A percentile compares a stretch with the other conserved stretches of the same genome.
phyloP scores from a whole-genome alignment of 2,329 filamentous ascomycete species.

The Teratosphaeria destructans region DNA sequence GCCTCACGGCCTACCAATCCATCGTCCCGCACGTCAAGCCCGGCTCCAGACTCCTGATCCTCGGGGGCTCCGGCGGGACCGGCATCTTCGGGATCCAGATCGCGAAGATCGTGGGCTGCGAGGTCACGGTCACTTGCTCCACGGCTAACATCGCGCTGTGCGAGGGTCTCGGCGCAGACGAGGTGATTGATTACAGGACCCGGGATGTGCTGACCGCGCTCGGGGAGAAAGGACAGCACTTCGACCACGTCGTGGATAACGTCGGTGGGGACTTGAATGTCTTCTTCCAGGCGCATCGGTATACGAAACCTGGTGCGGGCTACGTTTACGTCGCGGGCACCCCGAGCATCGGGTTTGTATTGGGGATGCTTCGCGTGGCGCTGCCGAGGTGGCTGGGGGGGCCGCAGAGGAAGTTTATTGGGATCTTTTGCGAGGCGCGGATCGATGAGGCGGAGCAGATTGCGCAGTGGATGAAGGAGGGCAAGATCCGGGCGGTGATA shows the following conservation, averaged over 20 bases:
- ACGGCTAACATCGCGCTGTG: conserved; percentile 47
- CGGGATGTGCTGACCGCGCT: conserved; percentile 40
- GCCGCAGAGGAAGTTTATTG: conserved; percentile 34
- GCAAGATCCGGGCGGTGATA: conserved; percentile 46
- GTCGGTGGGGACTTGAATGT: conserved; percentile 42
- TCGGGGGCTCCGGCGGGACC: conserved; percentile 53
- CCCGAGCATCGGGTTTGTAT: conserved; percentile 9
- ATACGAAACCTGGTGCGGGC: conserved; percentile 38
- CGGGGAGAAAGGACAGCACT: conserved; percentile 37
- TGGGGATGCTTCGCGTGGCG: conserved; percentile 23
- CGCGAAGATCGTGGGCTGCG: conserved; percentile 49
- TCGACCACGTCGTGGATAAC: conserved; percentile 49
- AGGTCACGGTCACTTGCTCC: conserved; percentile 52
- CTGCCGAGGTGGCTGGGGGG: conserved; percentile 42
- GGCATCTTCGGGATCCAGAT: conserved; percentile 54
- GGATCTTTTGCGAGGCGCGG: conserved; percentile 28
- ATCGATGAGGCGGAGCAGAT: conserved; percentile 40
- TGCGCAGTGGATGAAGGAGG: conserved; percentile 45
- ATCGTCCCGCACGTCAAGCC: conserved; percentile 27
- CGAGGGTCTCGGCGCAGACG: conserved; percentile 50
- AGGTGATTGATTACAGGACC: conserved; percentile 50
- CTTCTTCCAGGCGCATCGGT: conserved; percentile 44
- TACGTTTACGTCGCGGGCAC: conserved; percentile 29
- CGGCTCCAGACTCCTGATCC: conserved; percentile 50
- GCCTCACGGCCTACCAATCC: conserved; percentile 29